Evolutionary conservation across 2,329 filamentous ascomycete species (phyloP).

Genomic region (Tolypocladium cylindrosporum): DNA sequence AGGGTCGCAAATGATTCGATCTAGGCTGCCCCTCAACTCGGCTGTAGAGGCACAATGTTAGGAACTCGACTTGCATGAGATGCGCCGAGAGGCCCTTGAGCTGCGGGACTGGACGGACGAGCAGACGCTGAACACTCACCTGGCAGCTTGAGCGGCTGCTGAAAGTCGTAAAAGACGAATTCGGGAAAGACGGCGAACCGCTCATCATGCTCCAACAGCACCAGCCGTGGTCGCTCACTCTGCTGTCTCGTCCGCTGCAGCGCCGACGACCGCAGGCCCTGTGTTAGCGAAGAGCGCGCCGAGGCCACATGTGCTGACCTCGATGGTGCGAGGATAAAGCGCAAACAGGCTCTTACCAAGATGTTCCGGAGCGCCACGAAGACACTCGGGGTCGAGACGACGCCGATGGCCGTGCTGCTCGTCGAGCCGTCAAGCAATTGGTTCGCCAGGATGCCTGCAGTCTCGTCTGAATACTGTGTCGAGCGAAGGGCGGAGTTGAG

Average conservation of each 20-base stretch:
- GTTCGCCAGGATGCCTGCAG: conserved; percentile 51
- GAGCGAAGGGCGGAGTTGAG: background rate
- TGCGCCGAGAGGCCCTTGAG: background rate
- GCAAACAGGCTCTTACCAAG: conserved; percentile 32
- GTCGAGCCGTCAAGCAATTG: conserved; percentile 55
- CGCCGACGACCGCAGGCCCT: background rate
- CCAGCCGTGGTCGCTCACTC: conserved; percentile 40
- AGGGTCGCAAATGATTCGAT: conserved; percentile 66
- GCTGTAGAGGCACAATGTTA: conserved; percentile 15
- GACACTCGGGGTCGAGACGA: conserved; percentile 66
- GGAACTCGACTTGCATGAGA: background rate
- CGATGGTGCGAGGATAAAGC: background rate
- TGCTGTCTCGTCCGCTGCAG: conserved; percentile 10
- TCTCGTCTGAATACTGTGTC: conserved; percentile 60
- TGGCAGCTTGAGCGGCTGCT: conserved; percentile 56
- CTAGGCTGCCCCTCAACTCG: conserved; percentile 51
- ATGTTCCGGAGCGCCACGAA: conserved; percentile 70
- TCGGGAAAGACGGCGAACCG: conserved; percentile 66
- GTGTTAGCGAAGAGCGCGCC: background rate
- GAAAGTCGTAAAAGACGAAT: conserved; percentile 67
- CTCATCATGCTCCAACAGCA: conserved; percentile 63
- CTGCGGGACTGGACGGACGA: background rate
- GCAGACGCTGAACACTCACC: conserved; percentile 21
- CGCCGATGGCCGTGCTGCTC: conserved; percentile 48
- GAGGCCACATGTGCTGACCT: background rate